Evolutionary conservation across 2,329 filamentous ascomycete species (phyloP).

Genomic region (Tolypocladium tundrense): DNA sequence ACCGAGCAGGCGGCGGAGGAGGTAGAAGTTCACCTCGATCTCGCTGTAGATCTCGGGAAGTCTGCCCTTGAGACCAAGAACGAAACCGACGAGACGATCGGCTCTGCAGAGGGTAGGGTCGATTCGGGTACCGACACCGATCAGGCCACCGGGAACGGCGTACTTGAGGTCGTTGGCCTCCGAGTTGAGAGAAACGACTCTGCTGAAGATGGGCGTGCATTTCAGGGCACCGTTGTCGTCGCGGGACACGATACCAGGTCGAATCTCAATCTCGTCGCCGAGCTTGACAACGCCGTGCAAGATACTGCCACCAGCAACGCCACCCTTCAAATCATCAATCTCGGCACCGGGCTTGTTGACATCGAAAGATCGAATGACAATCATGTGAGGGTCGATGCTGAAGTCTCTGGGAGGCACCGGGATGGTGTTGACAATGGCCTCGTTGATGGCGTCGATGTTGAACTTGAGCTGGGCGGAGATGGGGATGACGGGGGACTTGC

Average conservation of each 20-base stretch:
- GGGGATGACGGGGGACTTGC: conserved; percentile 89
- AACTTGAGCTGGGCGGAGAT: conserved; percentile 98
- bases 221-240: conserved; percentile 89
- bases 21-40: conserved; percentile 98
- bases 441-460: conserved; percentile 98
- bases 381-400: conserved; percentile 89
- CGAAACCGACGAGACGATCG: conserved; percentile 96
- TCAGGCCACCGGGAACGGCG: conserved; percentile 91
- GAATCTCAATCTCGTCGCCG: conserved; percentile 96
- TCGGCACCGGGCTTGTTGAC: conserved; percentile 99
- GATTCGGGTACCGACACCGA: conserved; percentile 95
- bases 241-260: conserved; percentile 95
- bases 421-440: conserved; percentile 90
- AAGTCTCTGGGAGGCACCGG: conserved; percentile 89
- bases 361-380: conserved; percentile 97
- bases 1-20: conserved; percentile 86
- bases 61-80: conserved; percentile 85
- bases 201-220: conserved; percentile 94
- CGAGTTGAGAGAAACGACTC: conserved; percentile 89
- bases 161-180: conserved; percentile 99
- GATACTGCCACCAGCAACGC: conserved; percentile 95
- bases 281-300: conserved; percentile 94
- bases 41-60: conserved; percentile 97
- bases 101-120: conserved; percentile 97
- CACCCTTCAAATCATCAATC: conserved; percentile 96